Base-by-base conservation (phyloP, 202 grass and related monocot species). In the Thinopyrum obtusiflorum region DNA sequence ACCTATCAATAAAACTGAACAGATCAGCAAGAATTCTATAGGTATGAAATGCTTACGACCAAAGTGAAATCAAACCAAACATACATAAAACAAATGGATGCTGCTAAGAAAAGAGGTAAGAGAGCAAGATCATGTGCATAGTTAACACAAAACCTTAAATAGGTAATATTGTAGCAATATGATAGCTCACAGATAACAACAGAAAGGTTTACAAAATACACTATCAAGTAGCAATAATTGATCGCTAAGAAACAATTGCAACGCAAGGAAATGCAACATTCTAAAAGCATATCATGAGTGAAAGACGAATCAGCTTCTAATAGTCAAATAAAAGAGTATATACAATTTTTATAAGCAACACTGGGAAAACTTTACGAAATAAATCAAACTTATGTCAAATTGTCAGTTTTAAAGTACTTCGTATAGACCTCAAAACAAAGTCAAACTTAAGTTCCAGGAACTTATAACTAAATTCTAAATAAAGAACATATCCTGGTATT, bases 1-100 rank as follows among this genome's bases (percentile, higher is more conserved):
- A 98, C 84, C 95, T 98, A 83, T 40, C 49, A 76, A 60, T 61
- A 28, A 57, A 83, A 51, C 7, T 80, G 4, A 36, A 35, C 18
- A 86, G 68, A 86, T 74, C 81, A 85, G 71, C 35, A 87, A 72
- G 2, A 32, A 26, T 9, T 4, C 17, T 68, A 73, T 66, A 11
- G 9, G 62, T 61, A 80, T 89, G 23, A 46, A 80, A 67, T 80
- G 60, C 23, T 80, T 27, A 80, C 3, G 10, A 29, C 13, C 60
- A 76, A 53, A 51, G 53, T 69, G 13, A 20, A 53, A 53, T 53
- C 49, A 53, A 53, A 20, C 0, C 49, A 53, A 53, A 53, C 49
- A 53, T 53, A 53, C 0, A 53, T 20, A 53, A 51, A 47, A 53
- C 0, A 53, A 53, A 53, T 7, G 15, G 49, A 80, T 27, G 35